Evolutionary conservation across 2,329 filamentous ascomycete species (phyloP).

Genomic region (Pestalotiopsis fici): DNA sequence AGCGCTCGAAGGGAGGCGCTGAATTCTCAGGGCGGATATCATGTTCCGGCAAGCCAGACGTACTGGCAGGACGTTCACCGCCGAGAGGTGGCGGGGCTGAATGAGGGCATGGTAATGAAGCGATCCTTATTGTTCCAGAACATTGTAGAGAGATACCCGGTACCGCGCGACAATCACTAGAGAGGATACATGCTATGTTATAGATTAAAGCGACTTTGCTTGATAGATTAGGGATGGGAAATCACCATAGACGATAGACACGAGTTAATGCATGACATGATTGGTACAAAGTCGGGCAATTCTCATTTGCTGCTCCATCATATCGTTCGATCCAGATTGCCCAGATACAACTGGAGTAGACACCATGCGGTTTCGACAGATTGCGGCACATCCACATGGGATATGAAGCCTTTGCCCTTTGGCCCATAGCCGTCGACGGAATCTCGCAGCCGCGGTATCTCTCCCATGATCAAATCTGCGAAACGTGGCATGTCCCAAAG

Average conservation of each 20-base stretch:
- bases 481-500: neutral
- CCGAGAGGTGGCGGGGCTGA: neutral
- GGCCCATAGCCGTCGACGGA: neutral
- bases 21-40: conserved; percentile 37
- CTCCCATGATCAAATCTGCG: neutral
- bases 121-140: conserved; percentile 6
- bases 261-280: neutral
- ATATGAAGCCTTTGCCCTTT: neutral
- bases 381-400: neutral
- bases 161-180: conserved; percentile 7
- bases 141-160: neutral
- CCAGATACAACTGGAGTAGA: neutral
- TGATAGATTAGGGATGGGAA: neutral
- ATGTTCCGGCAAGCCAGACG: conserved; percentile 41
- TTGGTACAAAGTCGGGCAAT: neutral
- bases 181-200: neutral
- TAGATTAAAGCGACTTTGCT: neutral
- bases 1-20: conserved; percentile 36
- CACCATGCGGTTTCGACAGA: neutral
- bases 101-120: conserved; percentile 6
- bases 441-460: neutral
- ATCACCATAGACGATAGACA: neutral
- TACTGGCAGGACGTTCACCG: conserved; percentile 48
- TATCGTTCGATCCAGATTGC: neutral
- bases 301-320: neutral